These are phyloP conservation scores for Chenopodium suecicum DNA, from an alignment of 148 eudicot species.

Conservation along the genomic window DNA sequence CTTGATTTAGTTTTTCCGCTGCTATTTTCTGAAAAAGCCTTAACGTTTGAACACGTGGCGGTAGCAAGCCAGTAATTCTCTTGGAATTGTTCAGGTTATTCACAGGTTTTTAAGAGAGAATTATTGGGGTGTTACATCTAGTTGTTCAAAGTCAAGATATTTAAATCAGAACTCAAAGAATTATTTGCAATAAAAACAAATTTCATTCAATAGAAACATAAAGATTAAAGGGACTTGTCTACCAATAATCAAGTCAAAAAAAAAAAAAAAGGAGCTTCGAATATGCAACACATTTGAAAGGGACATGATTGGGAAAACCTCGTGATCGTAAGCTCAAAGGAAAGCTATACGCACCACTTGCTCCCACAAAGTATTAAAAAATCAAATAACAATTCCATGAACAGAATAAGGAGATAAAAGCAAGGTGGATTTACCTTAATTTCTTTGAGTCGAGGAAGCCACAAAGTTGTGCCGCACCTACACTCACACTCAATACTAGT, in stretches of 20 bases:
- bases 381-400: not conserved
- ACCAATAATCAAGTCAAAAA: not conserved
- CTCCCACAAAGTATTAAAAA: not conserved
- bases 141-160: not conserved
- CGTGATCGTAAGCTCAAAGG: not conserved
- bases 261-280: no score
- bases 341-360: not conserved
- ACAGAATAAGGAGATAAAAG: slow-evolving; percentile 4
- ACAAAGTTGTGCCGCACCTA: slow-evolving; percentile 85
- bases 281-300: not conserved
- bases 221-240: no score
- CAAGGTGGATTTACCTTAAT: slow-evolving; percentile 48
- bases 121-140: not conserved
- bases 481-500: slow-evolving; percentile 33
- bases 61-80: no score
- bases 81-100: no score
- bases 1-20: no score
- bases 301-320: not conserved
- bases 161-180: not conserved
- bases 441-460: slow-evolving; percentile 63
- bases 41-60: no score
- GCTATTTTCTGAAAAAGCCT: no score
- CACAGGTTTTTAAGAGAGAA: no score
- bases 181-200: no score
- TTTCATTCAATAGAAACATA: not conserved